Base-by-base conservation (phyloP, 2,329 filamentous ascomycete genomes). In the Phyllosticta citrichinensis region DNA sequence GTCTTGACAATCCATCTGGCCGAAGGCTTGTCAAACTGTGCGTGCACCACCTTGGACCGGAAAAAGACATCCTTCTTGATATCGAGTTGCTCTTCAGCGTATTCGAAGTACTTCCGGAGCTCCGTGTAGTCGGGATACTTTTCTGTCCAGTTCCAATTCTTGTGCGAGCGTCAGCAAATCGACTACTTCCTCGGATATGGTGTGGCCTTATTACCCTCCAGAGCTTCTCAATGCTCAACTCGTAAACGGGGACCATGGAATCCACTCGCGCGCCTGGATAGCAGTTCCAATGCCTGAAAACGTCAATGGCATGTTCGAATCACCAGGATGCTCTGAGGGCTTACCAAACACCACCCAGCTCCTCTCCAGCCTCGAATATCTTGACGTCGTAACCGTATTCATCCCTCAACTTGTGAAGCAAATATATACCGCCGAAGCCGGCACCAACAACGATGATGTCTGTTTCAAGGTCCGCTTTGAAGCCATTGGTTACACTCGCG, bases 11-110 rank as follows among this genome's bases (percentile, higher is more conserved):
- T 68, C 83, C 83, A 86, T 60, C 75, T 79, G 0, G 75, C 76
- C 0, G 71, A 68, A 0, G 65, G 63, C 10, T 76, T 77, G 52
- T 84, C 77, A 57, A 82, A 85, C 2, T 78, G 74, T 9, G 79
- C 81, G 10, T 76, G 75, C 0, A 78, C 71, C 3, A 85, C 82
- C 2, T 80, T 76, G 0, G 80, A 83, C 61, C 83, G 79, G 68
- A 85, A 85, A 0, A 78, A 73, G 27, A 75, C 78, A 62, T 85
- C 81, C 65, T 84, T 85, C 67, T 79, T 82, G 20, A 87, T 71
- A 12, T 77, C 71, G 6, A 84, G 65, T 4, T 80, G 76, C 61
- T 80, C 80, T 59, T 84, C 83, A 19, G 84, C 78, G 56, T 84
- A 80, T 17, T 83, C 77, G 66, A 87, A 87, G 68, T 87, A 87